Base-by-base conservation (phyloP, 2,329 filamentous ascomycete species). In the Davidsoniella neocaledoniae region DNA sequence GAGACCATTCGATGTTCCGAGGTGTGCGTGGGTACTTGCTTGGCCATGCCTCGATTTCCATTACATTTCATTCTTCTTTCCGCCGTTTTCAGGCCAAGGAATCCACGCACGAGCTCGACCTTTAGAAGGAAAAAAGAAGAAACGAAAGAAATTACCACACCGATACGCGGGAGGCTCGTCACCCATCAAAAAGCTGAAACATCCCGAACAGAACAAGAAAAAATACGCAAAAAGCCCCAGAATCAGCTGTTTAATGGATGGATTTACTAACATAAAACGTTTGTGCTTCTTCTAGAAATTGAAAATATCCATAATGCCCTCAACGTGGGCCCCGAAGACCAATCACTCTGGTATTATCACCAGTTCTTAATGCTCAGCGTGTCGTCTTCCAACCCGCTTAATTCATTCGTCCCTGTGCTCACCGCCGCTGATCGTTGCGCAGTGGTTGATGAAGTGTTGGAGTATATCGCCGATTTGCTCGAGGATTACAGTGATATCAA, bases 261-360 rank as follows among this genome's bases (percentile, higher is more conserved):
- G 29, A 12, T 12, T 23, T 38, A 5, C 53, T 49, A n/a, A 53
- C 19, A 2, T 38, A 14, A 8, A 8, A 21, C 19, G 21, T 19
- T 12, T 33, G 25, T n/a, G 23, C 29, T 33, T 17, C 9, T 21
- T 2, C 2, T 46, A 72, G 91, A 98, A 66, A 70, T 96, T 46
- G 70, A 75, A 23, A 68, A 85, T 41, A 80, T 94, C 23, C 79
- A 82, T 50, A 75, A 81, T 51, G 88, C 83, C 0, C 70, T 96
- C 45, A 91, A 87, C 53, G 85, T 86, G 37, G 88, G 93, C 52
- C 87, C 90, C 0, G 87, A 94, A 57, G 90, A 96, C 61, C 90
- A 96, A 61, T 94, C 87, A 16, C 71, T 95, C 5, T 98, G 91
- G 88, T 94, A 93, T 64, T 96, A 98, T 60, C 87, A 96, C 62